Evolutionary conservation across 139 green algal genomes (phyloP).

Genomic region (Haematococcus sp.): DNA sequence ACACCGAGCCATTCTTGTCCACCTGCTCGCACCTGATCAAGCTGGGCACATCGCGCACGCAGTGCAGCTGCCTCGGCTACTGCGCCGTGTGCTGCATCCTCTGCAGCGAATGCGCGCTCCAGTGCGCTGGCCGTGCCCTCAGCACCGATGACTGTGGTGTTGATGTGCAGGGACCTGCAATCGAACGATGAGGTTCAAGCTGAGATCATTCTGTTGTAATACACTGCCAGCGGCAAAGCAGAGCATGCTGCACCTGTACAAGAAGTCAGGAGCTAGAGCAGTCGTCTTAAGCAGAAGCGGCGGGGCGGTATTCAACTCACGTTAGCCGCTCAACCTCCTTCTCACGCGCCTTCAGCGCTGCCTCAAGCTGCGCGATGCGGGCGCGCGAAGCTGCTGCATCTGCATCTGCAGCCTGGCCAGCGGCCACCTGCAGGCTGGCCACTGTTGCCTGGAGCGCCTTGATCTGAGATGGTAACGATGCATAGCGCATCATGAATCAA

Average conservation of each 20-base stretch:
- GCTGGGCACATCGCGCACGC: not conserved
- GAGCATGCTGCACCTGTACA: too few relatives aligned
- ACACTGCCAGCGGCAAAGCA: too few relatives aligned
- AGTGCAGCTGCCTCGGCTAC: conserved; percentile 7
- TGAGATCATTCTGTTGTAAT: too few relatives aligned
- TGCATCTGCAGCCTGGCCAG: conserved; percentile 1
- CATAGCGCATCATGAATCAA: not conserved
- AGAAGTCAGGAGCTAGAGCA: too few relatives aligned
- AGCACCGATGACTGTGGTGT: not conserved
- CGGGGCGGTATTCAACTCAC: not conserved
- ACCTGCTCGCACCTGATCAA: conserved; percentile 31
- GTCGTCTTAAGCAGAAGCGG: too few relatives aligned
- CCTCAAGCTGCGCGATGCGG: conserved; percentile 16
- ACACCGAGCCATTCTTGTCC: not conserved
- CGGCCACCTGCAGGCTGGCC: conserved; percentile 11
- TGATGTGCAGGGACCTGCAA: conserved; percentile 2
- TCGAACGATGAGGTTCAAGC: too few relatives aligned
- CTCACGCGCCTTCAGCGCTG: not conserved
- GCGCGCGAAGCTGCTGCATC: not conserved
- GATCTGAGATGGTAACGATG: conserved; percentile 10
- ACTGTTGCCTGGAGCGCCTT: conserved; percentile 10
- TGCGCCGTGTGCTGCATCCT: conserved; percentile 3
- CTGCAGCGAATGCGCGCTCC: conserved; percentile 27
- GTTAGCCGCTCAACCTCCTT: conserved; percentile 21
- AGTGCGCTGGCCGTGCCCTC: conserved; percentile 21